phyloP scores from a whole-genome alignment of 1,284 basidiomycete species.

The Stereum hirsutum region DNA sequence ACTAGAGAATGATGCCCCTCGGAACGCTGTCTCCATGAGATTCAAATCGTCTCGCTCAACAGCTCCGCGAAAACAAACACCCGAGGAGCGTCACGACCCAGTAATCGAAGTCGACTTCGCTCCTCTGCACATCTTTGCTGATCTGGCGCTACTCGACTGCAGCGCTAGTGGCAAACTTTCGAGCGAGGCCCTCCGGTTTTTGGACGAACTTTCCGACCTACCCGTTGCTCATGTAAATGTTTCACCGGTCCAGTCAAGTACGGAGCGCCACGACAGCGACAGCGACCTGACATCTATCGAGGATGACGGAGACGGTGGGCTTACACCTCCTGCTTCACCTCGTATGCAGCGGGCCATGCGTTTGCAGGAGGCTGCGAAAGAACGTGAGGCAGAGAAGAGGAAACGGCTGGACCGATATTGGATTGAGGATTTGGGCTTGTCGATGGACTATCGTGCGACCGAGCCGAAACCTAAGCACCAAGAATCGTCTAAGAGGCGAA shows the following conservation, averaged over 20 bases:
- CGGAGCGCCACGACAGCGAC: constrained; percentile 8
- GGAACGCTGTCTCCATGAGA: no score
- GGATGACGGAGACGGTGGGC: constrained; percentile 20
- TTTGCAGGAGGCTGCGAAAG: constrained; percentile 16
- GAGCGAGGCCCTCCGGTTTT: constrained; percentile 27
- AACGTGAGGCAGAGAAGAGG: constrained; percentile 30
- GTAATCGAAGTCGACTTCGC: no score
- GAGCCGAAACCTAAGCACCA: constrained; percentile 6
- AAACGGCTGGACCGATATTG: constrained; percentile 38
- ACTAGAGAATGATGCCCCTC: no score
- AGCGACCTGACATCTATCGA: constrained; percentile 9
- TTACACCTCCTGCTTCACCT: constrained; percentile 30
- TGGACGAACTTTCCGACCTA: constrained; percentile 23
- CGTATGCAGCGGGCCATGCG: constrained; percentile 12
- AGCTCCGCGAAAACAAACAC: no score
- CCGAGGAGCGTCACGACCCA: no score
- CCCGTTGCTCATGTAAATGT: neutral
- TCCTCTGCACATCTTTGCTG: constrained; percentile 68
- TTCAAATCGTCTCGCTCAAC: no score
- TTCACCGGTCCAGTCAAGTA: neutral
- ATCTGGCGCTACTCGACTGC: constrained; percentile 43
- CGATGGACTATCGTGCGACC: constrained; percentile 32
- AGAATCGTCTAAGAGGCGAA: constrained; percentile 2
- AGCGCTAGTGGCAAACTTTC: constrained; percentile 21
- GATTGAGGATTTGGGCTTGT: constrained; percentile 45